Base-by-base conservation (phyloP, 768 basidiomycete genomes). In the Auricularia sp. region DNA sequence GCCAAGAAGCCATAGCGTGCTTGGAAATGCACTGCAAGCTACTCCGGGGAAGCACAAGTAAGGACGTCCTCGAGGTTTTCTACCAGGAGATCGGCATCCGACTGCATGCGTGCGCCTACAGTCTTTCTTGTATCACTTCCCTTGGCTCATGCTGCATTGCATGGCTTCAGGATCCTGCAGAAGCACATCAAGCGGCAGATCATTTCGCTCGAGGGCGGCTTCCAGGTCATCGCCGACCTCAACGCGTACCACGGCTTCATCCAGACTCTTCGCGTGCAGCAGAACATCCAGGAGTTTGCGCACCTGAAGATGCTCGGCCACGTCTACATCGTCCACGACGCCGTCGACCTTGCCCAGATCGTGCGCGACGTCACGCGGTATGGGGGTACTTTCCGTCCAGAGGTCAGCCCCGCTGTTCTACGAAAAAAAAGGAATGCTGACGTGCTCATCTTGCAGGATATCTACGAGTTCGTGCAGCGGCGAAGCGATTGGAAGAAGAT, bases 401-500 rank as follows among this genome's bases (percentile, higher is more conserved):
- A 99, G 84, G 94, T 93, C 64, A 66, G 76, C 70, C 44, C 64
- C 18, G 21, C 14, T 47, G 54, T 18, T 37, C 56, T 36, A 13
- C 16, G 34, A 47, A 5, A 1, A 64, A 18, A 10, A 8, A 14
- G 59, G 11, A 61, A 62, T 61, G 21, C 39, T 34, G 29, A 21
- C 65, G 54, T 37, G 61, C 33, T 36, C 29, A 33, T n/a, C 58
- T 34, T 51, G 47, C 47, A 88, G 85, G 96, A 98, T 72, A 82
- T 98, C 62, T 98, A 98, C 73, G 96, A 98, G 74, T 96, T 98
- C 70, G 91, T 98, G 70, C 92, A 94, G 72, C 80, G 95, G 24
- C 82, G 95, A 39, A 90, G 92, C 6, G 96, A 99, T 74, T 98
- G 96, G 96, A 96, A 97, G 78, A 95, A 92, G 78, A 98, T 98